Percentiles rank a stretch among this genome's conserved stretches.
phyloP scores from a whole-genome alignment of 352 stramenopile genomes.

The Pythium angustatum region DNA sequence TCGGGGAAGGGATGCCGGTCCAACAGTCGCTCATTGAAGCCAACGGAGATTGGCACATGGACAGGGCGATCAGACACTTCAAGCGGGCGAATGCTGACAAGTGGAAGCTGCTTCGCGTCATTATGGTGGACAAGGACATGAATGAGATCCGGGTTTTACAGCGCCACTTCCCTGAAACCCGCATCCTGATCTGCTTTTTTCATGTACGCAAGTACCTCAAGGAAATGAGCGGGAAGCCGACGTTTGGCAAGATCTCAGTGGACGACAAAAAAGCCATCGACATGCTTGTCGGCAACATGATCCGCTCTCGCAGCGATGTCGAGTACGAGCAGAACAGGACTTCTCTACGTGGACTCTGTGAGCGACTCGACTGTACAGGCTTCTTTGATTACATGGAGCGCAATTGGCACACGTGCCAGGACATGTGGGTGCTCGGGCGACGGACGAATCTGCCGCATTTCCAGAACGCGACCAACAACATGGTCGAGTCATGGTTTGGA shows the following conservation, averaged over 20 bases:
- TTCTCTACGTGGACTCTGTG: neutral
- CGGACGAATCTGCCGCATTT: conserved; percentile 23
- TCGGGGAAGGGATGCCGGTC: neutral
- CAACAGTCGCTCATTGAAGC: conserved; percentile 23
- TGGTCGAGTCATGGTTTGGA: neutral
- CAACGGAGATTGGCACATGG: conserved; percentile 25
- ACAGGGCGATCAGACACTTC: neutral
- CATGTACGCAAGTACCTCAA: conserved; percentile 34
- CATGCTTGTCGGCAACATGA: conserved; percentile 6
- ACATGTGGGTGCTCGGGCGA: conserved; percentile 33
- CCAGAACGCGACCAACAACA: conserved; percentile 21
- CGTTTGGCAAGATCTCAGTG: conserved; percentile 20
- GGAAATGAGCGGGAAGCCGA: conserved; percentile 2
- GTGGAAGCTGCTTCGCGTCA: neutral
- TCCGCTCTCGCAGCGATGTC: conserved; percentile 4
- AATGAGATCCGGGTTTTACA: conserved; percentile 26
- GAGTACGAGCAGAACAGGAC: conserved; percentile 13
- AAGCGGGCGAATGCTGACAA: conserved; percentile 6
- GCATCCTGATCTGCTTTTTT: conserved; percentile 30
- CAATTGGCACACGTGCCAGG: conserved; percentile 32
- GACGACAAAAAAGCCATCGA: conserved; percentile 13
- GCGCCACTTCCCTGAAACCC: conserved; percentile 10
- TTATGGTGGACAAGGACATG: conserved; percentile 29
- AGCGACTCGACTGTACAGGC: neutral
- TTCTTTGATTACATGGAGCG: conserved; percentile 31